A percentile compares a stretch with the other conserved stretches of the same genome.
phyloP scores from a whole-genome alignment of 805 yeast species.

The Spathaspora girioi region DNA sequence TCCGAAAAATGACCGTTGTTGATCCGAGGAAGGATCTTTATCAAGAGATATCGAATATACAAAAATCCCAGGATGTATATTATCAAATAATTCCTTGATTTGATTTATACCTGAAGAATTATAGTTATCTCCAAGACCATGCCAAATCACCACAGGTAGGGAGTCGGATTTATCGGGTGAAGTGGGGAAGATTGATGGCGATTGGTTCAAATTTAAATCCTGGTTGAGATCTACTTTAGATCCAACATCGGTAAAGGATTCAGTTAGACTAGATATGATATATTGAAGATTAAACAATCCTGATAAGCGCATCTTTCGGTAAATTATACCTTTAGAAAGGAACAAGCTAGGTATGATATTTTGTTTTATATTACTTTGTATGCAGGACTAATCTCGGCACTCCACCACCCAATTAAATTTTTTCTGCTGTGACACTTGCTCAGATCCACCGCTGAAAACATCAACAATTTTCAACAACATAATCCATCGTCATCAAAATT shows the following conservation, averaged over 20 bases:
- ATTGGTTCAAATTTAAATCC: neutral
- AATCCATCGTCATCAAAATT: neutral
- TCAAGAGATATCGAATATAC: conserved; percentile 55
- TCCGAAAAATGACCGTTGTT: conserved; percentile 55
- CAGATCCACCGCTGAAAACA: too few relatives aligned
- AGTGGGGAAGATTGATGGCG: neutral
- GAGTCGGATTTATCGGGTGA: neutral
- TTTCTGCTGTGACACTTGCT: too few relatives aligned
- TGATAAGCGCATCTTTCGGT: conserved; percentile 2
- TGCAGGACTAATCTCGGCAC: neutral
- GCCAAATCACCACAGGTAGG: conserved; percentile 71
- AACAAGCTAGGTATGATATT: too few relatives aligned
- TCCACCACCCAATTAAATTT: too few relatives aligned
- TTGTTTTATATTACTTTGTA: too few relatives aligned
- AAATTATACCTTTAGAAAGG: neutral
- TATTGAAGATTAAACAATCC: neutral
- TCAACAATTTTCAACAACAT: neutral
- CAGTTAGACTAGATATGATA: neutral
- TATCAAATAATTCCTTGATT: conserved; percentile 40
- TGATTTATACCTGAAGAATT: conserved; percentile 55
- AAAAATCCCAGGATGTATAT: conserved; percentile 45
- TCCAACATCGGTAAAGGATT: neutral
- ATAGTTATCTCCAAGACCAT: conserved; percentile 77
- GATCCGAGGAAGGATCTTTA: conserved; percentile 49
- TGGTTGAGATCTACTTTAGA: neutral